Base-by-base conservation (phyloP, 148 eudicot species). In the Gaultheria prostrata region DNA sequence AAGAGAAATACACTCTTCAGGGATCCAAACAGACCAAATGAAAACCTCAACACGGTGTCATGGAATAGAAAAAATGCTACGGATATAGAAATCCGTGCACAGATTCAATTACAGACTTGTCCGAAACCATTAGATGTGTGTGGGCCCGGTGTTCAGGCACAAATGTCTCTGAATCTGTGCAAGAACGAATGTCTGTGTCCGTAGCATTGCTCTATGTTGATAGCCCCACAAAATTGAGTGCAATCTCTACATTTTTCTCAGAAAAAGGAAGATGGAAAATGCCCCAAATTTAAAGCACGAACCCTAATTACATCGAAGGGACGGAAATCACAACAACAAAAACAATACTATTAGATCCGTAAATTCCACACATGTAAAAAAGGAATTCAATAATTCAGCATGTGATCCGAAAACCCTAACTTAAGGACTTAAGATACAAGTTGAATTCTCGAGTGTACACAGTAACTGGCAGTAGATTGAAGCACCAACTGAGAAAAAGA, bases 381-480 rank as follows among this genome's bases (percentile, higher is more conserved):
- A 11, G 3, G 8, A 79, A 57, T 33, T 57, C 50, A 70, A 1
- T 32, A 12, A n/a, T 11, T 49, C 18, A 33, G 39, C 61, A 70
- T 51, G 2, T 51, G 77, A 82, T 71, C 65, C 77, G 6, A 35
- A 0, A n/a, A 8, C 6, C 61, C 45, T 54, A 17, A n/a, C 32
- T 28, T 13, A 17, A 46, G 17, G 50, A 67, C 24, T 67, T 11
- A 2, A 28, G 14, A 46, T 8, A 32, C 3, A 10, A 35, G 24
- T 7, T 6, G 17, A 51, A 32, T 48, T 14, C 18, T 8, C 21
- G 30, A 81, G 5, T 26, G 30, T 28, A 69, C 32, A 21, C 76
- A 30, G 48, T 50, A 82, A 82, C 71, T 71, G 30, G 28, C 83
- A 71, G 61, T 28, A 51, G 49, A 71, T 71, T 30, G 67, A 33